Evolutionary conservation across 371 early-diverging fungal genomes (phyloP).

Genomic region (Dichotomocladium elegans): DNA sequence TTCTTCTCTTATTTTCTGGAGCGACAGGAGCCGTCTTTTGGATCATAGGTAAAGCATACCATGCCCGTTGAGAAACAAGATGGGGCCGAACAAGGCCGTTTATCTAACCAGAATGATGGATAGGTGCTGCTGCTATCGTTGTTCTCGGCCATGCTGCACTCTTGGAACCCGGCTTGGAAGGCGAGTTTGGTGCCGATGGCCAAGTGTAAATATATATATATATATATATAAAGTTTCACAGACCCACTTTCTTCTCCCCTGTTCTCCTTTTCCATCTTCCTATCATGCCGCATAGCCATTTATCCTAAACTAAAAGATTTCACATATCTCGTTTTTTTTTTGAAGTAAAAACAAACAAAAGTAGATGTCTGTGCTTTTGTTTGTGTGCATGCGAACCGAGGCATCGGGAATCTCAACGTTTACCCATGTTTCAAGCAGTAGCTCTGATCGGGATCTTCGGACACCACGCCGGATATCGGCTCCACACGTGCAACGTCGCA

Average conservation of each 20-base stretch:
- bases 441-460: slow-evolving; percentile 30
- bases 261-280: no score
- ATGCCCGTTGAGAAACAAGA: background rate
- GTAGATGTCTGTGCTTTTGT: background rate
- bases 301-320: background rate
- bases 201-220: slow-evolving; percentile 29
- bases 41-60: slow-evolving; percentile 59
- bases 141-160: slow-evolving; percentile 62
- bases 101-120: background rate
- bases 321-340: background rate
- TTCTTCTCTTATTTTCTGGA: slow-evolving; percentile 58
- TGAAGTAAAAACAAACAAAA: background rate
- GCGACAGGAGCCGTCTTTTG: slow-evolving; percentile 64
- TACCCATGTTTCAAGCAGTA: slow-evolving; percentile 22
- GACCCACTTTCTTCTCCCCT: no score
- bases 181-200: slow-evolving; percentile 50
- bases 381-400: no score
- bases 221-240: background rate
- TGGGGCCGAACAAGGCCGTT: background rate
- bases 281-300: no score
- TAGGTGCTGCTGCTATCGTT: slow-evolving; percentile 57
- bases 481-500: slow-evolving; percentile 43
- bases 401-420: no score
- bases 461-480: slow-evolving; percentile 30
- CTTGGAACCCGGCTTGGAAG: slow-evolving; percentile 60